These are phyloP conservation scores for Straminergon stramineum DNA, from an alignment of 225 moss, liverwort and hornwort genomes.

Conservation along the genomic window DNA sequence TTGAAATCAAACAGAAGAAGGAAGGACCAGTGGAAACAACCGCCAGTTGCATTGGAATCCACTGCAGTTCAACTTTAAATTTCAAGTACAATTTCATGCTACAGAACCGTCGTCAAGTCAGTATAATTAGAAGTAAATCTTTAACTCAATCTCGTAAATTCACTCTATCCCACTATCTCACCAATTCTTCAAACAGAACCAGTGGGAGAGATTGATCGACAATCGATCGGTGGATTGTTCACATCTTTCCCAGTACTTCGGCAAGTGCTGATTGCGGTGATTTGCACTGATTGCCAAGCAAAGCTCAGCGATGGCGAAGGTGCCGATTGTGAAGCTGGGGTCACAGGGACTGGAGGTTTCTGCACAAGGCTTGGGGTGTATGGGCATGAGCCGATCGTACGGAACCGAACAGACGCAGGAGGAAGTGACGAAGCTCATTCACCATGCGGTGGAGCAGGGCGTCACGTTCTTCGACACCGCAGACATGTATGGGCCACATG, in stretches of 20 bases:
- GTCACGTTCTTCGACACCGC: conserved; percentile 29
- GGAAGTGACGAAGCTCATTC: neutral
- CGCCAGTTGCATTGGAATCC: neutral
- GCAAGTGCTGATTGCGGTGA: neutral
- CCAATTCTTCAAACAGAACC: too few species aligned
- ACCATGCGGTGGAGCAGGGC: conserved; percentile 8
- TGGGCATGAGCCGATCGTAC: conserved; percentile 3
- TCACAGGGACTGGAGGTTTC: conserved; percentile 25
- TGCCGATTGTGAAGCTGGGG: conserved; percentile 16
- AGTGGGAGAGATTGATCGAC: neutral
- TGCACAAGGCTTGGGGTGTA: conserved; percentile 21
- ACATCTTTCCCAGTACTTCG: neutral
- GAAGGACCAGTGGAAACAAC: neutral
- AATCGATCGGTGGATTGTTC: neutral
- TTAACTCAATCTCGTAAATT: too few species aligned
- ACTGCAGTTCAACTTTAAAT: neutral
- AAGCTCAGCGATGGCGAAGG: neutral
- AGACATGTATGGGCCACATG: conserved; percentile 1
- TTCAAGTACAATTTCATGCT: neutral
- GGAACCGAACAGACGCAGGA: neutral
- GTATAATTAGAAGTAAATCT: too few species aligned
- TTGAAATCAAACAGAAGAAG: neutral
- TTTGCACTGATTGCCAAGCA: neutral
- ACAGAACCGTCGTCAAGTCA: neutral
- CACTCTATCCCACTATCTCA: neutral